A percentile compares a stretch with the other conserved stretches of the same genome.
Evolutionary conservation across 352 stramenopile genomes (phyloP).

Genomic region (Pythium vanterpoolii): DNA sequence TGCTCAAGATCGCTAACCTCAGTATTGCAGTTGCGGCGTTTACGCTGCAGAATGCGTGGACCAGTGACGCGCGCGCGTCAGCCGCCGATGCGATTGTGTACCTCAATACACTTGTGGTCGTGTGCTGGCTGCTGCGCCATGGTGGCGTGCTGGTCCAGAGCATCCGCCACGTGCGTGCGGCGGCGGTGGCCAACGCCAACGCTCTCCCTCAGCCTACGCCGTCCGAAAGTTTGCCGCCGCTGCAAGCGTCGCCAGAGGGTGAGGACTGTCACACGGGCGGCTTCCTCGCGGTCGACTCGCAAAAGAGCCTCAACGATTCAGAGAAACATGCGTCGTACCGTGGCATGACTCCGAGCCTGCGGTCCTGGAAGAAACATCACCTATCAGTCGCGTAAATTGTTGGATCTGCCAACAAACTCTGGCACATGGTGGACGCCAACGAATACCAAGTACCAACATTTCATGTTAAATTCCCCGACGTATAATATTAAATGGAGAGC

Average conservation of each 20-base stretch:
- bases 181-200: background rate
- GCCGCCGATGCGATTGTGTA: slow-evolving; percentile 17
- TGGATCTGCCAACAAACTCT: too few species aligned
- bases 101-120: slow-evolving; percentile 19
- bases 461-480: too few species aligned
- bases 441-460: too few species aligned
- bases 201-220: too few species aligned
- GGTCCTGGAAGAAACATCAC: slow-evolving; percentile 1
- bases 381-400: background rate
- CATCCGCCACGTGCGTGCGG: background rate
- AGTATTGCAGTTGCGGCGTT: slow-evolving; percentile 11
- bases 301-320: background rate
- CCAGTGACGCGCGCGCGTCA: background rate
- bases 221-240: too few species aligned
- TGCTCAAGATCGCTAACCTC: slow-evolving; percentile 23
- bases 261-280: background rate
- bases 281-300: slow-evolving; percentile 3
- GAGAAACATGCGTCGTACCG: background rate
- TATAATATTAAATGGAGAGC: too few species aligned
- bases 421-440: too few species aligned
- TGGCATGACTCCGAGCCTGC: slow-evolving; percentile 6
- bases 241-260: background rate
- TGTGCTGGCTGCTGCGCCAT: slow-evolving; percentile 19
- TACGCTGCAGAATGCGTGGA: background rate
- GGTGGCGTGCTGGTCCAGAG: slow-evolving; percentile 5